A percentile compares a stretch with the other conserved stretches of the same genome.
phyloP scores from a whole-genome alignment of 2,329 filamentous ascomycete genomes.

The Claviceps sorghi region DNA sequence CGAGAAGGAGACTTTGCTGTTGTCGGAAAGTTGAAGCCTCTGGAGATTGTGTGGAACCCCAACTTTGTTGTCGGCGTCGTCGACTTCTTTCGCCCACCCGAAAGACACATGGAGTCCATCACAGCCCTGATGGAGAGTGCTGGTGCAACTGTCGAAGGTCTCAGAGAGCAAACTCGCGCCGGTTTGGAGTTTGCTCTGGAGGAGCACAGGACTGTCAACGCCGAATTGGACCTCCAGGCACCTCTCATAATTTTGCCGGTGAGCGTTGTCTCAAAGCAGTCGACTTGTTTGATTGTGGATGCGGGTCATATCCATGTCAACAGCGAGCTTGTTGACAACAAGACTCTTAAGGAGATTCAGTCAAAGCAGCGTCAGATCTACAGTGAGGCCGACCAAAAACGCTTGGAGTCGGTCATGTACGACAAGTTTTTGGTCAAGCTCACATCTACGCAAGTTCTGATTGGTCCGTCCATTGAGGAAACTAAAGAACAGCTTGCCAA shows the following conservation, averaged over 20 bases:
- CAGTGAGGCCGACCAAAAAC: constrained; percentile 75
- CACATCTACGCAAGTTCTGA: constrained; percentile 86
- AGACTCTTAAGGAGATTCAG: constrained; percentile 80
- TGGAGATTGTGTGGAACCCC: constrained; percentile 97
- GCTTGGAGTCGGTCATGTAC: constrained; percentile 88
- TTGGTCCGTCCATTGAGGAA: constrained; percentile 82
- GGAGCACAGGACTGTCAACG: constrained; percentile 96
- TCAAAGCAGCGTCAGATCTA: constrained; percentile 79
- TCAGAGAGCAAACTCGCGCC: constrained; percentile 88
- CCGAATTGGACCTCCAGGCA: constrained; percentile 86
- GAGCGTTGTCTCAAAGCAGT: constrained; percentile 66
- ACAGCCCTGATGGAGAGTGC: constrained; percentile 89
- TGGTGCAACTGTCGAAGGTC: constrained; percentile 84
- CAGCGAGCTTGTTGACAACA: constrained; percentile 83
- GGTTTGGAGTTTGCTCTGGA: constrained; percentile 92
- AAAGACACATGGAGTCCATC: constrained; percentile 97
- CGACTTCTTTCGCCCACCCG: constrained; percentile 91
- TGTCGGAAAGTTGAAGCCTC: constrained; percentile 79
- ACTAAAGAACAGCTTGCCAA: constrained; percentile 68
- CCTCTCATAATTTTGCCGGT: constrained; percentile 94
- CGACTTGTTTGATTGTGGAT: constrained; percentile 85
- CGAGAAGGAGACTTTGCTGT: constrained; percentile 82
- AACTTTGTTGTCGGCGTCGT: constrained; percentile 80
- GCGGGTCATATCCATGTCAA: constrained; percentile 91
- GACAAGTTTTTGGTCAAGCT: constrained; percentile 91